Evolutionary conservation across 1,139 yeast species (phyloP).

Genomic region (Scheffersomyces illinoinensis): DNA sequence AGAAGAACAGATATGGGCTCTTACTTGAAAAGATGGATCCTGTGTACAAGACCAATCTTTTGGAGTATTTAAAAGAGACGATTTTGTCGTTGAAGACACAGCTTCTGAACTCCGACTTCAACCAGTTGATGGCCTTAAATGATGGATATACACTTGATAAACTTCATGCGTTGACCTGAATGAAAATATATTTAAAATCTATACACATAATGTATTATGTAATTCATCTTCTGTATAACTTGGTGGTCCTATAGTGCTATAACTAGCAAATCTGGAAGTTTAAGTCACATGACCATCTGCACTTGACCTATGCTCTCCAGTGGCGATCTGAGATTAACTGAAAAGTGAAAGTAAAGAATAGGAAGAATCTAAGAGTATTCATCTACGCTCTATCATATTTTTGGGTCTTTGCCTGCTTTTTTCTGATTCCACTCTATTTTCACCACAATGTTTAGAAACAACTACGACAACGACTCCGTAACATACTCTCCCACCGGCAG

Average conservation of each 20-base stretch:
- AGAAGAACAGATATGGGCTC: slow-evolving; percentile 52
- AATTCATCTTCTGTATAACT: too few relatives aligned
- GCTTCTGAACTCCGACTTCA: slow-evolving; percentile 25
- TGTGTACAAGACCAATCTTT: slow-evolving; percentile 54
- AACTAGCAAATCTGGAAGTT: too few relatives aligned
- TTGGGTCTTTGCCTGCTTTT: background rate
- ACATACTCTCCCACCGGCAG: slow-evolving; percentile 98
- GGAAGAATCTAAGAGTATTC: slow-evolving; percentile 3
- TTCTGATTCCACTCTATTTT: background rate
- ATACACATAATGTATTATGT: background rate
- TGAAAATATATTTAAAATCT: too few relatives aligned
- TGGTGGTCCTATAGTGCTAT: too few relatives aligned
- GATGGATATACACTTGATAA: slow-evolving; percentile 39
- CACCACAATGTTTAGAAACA: slow-evolving; percentile 77
- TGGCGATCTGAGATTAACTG: background rate
- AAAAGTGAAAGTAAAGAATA: background rate
- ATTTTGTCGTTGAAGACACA: slow-evolving; percentile 20
- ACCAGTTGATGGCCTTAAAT: slow-evolving; percentile 23
- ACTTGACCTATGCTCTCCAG: background rate
- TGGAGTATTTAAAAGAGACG: slow-evolving; percentile 21
- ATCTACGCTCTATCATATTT: background rate
- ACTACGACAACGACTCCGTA: slow-evolving; percentile 96
- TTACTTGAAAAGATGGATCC: slow-evolving; percentile 54
- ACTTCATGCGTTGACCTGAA: slow-evolving; percentile 14
- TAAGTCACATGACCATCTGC: background rate